Evolutionary conservation across 1,284 basidiomycete species (phyloP), one percentile per base, ranked within the genome.

Genomic region (Microstroma glucosiphilum): DNA sequence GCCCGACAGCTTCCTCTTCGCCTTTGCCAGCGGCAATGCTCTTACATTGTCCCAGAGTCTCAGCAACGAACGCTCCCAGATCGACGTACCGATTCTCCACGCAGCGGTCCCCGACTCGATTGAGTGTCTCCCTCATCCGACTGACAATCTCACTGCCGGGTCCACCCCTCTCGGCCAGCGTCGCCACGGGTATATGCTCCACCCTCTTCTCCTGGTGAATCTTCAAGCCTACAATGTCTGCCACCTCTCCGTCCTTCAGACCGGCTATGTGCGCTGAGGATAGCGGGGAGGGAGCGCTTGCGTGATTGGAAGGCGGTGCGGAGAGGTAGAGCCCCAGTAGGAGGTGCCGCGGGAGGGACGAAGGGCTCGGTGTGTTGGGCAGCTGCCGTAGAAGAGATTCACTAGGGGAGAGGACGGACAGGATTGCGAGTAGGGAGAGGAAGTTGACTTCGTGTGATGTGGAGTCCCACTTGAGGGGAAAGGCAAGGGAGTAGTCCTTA

Each of bases 381-480:
- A 54, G 51, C 21, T 19, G 13, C n/a, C 13, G 6, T 19, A 54
- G n/a, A 2, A 23, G 51, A 15, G n/a, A 2, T 17, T 17, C 13
- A 21, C 19, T 19, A 21, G 51, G 51, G 3, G 68, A 71, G 26
- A 69, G 66, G 2, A 64, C 66, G 53, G 76, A 76, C 53, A 77
- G 70, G 23, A 77, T 59, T 1, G 73, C 57, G 40, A 77, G 62
- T 43, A 72, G 62, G 42, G 67, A 57, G 42, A 77, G 57, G n/a
- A 76, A 75, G 57, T 76, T 77, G 61, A 76, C 30, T 56, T 77
- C 69, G 23, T 64, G 66, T 0, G 48, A 49, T 19, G 64, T 56
- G 4, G 65, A 66, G 25, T 64, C 64, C 46, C 76, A 77, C 40
- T 60, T 62, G 3, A 77, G 65, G 6, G 75, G 75, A 54, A 77